A percentile compares a stretch with the other conserved stretches of the same genome.
Conservation (phyloP, 805 yeast species). For the Candida patagonica region DNA sequence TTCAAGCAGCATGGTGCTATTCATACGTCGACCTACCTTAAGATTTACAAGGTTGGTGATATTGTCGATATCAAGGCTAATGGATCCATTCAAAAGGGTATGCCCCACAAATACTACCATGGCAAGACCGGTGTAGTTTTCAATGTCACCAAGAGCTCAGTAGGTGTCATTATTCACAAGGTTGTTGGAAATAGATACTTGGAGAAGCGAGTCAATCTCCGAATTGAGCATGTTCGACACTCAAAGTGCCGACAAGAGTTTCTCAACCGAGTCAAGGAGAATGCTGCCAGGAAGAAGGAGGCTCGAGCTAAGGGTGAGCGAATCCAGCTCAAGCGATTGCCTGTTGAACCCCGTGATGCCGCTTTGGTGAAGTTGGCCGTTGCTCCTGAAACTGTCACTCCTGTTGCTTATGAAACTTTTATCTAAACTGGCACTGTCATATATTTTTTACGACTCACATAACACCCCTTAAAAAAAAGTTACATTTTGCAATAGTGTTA, state of each 20-base stretch:
- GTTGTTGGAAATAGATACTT: constrained; percentile 98
- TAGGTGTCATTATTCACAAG: constrained; percentile 97
- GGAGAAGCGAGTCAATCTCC: constrained; percentile 97
- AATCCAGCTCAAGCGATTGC: constrained; percentile 94
- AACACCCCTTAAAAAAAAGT: neutral
- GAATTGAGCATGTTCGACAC: constrained; percentile 99
- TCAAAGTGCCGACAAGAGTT: constrained; percentile 99
- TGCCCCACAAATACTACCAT: constrained; percentile 99
- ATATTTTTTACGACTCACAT: neutral
- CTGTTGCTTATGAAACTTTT: constrained; percentile 99
- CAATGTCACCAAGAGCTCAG: constrained; percentile 98
- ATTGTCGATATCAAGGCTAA: constrained; percentile 99
- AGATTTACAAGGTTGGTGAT: constrained; percentile 98
- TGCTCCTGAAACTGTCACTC: constrained; percentile 95
- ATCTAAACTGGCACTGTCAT: constrained; percentile 47
- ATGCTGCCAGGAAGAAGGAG: constrained; percentile 87
- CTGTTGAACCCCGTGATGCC: constrained; percentile 94
- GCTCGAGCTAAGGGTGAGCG: constrained; percentile 92
- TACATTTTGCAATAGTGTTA: neutral
- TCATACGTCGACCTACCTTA: constrained; percentile 93
- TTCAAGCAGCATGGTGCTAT: constrained; percentile 95
- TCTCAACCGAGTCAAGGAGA: constrained; percentile 95
- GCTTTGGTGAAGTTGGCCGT: constrained; percentile 76
- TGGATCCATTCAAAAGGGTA: constrained; percentile 99
- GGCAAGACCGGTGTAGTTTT: constrained; percentile 99